A percentile compares a stretch with the other conserved stretches of the same genome.
Evolutionary conservation across 1,139 yeast genomes (phyloP).

Genomic region (Pichia sp.): DNA sequence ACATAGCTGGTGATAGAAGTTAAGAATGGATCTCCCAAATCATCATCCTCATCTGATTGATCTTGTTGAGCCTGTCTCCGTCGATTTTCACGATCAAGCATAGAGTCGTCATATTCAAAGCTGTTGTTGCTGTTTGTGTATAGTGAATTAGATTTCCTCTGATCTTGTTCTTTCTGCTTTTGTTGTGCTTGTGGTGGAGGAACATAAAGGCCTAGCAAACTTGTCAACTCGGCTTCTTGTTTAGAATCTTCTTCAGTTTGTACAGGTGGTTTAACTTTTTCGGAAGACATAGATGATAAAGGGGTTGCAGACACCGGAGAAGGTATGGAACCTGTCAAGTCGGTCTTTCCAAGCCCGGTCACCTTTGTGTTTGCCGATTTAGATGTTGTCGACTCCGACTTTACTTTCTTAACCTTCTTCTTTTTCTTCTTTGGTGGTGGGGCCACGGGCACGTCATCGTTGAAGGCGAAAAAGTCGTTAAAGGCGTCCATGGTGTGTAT

Average conservation of each 20-base stretch:
- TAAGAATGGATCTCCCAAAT: constrained; percentile 15
- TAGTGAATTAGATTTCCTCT: too few relatives aligned
- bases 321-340: too few relatives aligned
- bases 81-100: neutral
- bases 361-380: too few relatives aligned
- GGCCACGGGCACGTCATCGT: neutral
- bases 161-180: too few relatives aligned
- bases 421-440: constrained; percentile 7
- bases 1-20: constrained; percentile 18
- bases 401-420: constrained; percentile 6
- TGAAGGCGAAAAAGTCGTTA: constrained; percentile 15
- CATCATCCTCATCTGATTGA: constrained; percentile 7
- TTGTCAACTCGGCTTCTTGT: constrained; percentile 7
- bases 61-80: neutral
- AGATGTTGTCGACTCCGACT: too few relatives aligned
- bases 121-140: neutral
- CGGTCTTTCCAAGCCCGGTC: too few relatives aligned
- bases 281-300: too few relatives aligned
- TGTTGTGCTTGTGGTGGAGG: too few relatives aligned
- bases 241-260: neutral
- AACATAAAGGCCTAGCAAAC: constrained; percentile 13
- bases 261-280: neutral
- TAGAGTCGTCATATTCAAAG: neutral
- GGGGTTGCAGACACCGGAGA: too few relatives aligned
- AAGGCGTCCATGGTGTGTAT: constrained; percentile 6